Conservation (phyloP, 164 flowering plant genomes). For the Piper longum region DNA sequence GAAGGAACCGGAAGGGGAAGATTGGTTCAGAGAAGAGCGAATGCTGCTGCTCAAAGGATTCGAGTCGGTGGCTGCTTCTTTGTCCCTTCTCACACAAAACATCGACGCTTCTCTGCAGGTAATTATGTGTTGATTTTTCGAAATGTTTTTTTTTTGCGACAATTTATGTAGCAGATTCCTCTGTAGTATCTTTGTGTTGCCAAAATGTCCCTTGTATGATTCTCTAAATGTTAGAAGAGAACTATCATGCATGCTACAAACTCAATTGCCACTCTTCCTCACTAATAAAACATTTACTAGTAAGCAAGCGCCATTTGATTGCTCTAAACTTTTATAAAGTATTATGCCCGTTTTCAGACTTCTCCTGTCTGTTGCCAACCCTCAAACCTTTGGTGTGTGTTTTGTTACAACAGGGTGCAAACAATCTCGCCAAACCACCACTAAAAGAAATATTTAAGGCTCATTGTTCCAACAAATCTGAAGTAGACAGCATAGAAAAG, state of each 20-base stretch:
- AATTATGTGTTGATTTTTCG: not conserved
- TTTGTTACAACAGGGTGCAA: constrained; percentile 49
- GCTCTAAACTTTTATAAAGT: too few relatives aligned
- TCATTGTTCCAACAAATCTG: constrained; percentile 1
- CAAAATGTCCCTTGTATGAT: too few relatives aligned
- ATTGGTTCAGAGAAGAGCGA: constrained; percentile 52
- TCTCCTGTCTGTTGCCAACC: not conserved
- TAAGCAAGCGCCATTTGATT: too few relatives aligned
- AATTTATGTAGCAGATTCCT: not conserved
- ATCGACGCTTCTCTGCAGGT: constrained; percentile 70
- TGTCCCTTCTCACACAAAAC: constrained; percentile 55
- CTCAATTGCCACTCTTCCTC: too few relatives aligned
- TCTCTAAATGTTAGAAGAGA: too few relatives aligned
- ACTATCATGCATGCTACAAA: too few relatives aligned
- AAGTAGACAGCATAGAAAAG: constrained; percentile 8
- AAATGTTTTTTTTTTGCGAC: not conserved
- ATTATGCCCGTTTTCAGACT: not conserved
- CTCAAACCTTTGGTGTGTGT: not conserved
- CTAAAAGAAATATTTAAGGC: constrained; percentile 40
- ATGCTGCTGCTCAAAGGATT: constrained; percentile 80
- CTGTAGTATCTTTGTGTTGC: not conserved
- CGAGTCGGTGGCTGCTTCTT: constrained; percentile 56
- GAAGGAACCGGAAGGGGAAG: constrained; percentile 19
- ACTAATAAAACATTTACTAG: too few relatives aligned
- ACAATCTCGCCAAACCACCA: constrained; percentile 54